Evolutionary conservation across 2,329 filamentous ascomycete genomes (phyloP), one percentile per base, ranked within the genome.

Genomic region (Penicillium griseofulvum): DNA sequence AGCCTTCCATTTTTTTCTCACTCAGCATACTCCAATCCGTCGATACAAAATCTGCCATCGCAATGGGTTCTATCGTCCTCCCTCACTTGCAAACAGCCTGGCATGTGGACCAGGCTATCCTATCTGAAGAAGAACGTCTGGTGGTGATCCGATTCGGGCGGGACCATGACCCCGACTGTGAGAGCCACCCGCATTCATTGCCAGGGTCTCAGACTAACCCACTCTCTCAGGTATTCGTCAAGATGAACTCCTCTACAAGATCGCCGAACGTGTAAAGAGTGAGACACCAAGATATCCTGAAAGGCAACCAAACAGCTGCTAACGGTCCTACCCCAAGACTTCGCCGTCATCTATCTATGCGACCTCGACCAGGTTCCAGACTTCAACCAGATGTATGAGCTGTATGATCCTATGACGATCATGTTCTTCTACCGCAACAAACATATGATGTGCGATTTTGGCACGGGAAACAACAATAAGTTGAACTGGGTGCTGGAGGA

Each of bases 401-500:
- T 92, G 6, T 92, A 94, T 79, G 69, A 99, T 71, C 87, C 91
- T 0, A 90, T 92, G 78, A 96, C 94, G 3, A 87, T 97, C 75
- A 97, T 97, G 71, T 66, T 64, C 51, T 68, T 71, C 56, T 68
- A 66, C 80, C 86, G 93, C 59, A 99, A 99, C 74, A 99, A 99
- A 74, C 91, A 97, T 77, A 97, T 97, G 86, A 96, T 76, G 72
- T 76, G 74, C 74, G 93, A 97, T 83, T 91, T 97, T 65, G 93
- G 93, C 44, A 99, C 94, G 1, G 94, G 94, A 62, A 96, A 99
- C 78, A 99, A 99, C 76, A 99, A 99, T 75, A 97, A 97, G 75
- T 81, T 97, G 65, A 97, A 97, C 72, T 96, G 91, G 87, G 90
- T 96, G 45, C 80, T 96, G 17, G 92, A 97, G 76, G 93, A 99